Conservation (phyloP, 768 basidiomycete species). For the Pleurotus tuber-regium region DNA sequence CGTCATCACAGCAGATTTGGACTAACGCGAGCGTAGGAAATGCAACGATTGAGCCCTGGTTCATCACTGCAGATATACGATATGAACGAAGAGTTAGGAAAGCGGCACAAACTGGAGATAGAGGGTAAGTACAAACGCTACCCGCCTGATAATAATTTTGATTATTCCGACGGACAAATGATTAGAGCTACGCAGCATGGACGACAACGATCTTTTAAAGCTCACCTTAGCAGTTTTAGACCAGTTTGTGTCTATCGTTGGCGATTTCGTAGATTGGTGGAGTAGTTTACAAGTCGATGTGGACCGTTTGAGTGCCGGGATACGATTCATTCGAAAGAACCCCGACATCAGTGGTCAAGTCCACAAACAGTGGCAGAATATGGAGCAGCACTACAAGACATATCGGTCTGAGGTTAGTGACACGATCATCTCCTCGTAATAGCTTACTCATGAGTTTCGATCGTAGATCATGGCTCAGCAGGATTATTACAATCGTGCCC, state of each 20-base stretch:
- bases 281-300: not conserved
- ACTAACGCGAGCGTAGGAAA: not conserved
- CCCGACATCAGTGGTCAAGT: not conserved
- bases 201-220: not conserved
- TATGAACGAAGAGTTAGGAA: too few species aligned
- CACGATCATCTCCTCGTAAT: too few species aligned
- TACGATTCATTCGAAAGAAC: not conserved
- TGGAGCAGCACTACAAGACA: not conserved
- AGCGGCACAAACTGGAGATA: too few species aligned
- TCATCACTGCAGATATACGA: too few species aligned
- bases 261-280: constrained; percentile 8
- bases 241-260: not conserved
- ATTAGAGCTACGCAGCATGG: not conserved
- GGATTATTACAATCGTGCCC: not conserved
- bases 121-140: too few species aligned
- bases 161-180: not conserved
- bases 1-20: not conserved
- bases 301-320: not conserved
- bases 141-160: not conserved
- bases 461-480: constrained; percentile 1
- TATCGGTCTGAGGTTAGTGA: constrained; percentile 2
- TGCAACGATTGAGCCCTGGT: not conserved
- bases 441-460: too few species aligned
- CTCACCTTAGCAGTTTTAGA: not conserved
- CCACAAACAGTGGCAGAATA: not conserved